Evolutionary conservation across 1,284 basidiomycete species (phyloP), one percentile per base, ranked within the genome.

Genomic region (Tetrapyrgos nigripes): DNA sequence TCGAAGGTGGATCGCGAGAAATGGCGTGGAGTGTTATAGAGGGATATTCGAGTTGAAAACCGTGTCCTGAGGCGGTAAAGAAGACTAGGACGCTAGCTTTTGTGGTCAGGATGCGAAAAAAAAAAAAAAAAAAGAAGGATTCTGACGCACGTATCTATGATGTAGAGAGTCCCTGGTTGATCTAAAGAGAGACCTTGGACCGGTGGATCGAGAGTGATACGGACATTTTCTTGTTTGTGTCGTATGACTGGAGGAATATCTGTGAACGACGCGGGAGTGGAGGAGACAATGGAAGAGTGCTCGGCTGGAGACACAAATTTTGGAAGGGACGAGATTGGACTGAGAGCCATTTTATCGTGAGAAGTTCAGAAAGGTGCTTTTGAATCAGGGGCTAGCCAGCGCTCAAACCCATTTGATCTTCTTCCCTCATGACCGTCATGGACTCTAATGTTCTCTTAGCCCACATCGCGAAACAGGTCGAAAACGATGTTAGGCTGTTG

Each of bases 21-120:
- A 95, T 83, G 19, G 95, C 95, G 67, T 97, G 95, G 2, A 97
- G 83, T 1, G 92, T 96, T 65, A 97, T 91, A 4, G 87, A 79
- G 17, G 92, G 93, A 72, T 94, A 97, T 58, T 87, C 80, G 68
- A 97, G 83, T 65, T 90, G 84, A 71, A 96, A 90, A 17, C 93
- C 94, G 50, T 79, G 78, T 24, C 86, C 86, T 0, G 84, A 79
- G 3, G 79, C 66, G 5, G 91, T 89, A 70, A 92, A 82, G 81
- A 94, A 96, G 0, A 86, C 85, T 29, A 97, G 83, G 4, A 83
- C 85, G 64, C 93, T 96, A n/a, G n/a, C n/a, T n/a, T n/a, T n/a
- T n/a, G 64, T 10, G 60, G 43, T 19, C 52, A n/a, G 51, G 56
- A 49, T 50, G 51, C 76, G 3, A 73, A 72, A 57, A 77, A 59